These are phyloP conservation scores for Shiraia sp. DNA, from an alignment of 2,329 filamentous ascomycete genomes.

Conservation along the genomic window DNA sequence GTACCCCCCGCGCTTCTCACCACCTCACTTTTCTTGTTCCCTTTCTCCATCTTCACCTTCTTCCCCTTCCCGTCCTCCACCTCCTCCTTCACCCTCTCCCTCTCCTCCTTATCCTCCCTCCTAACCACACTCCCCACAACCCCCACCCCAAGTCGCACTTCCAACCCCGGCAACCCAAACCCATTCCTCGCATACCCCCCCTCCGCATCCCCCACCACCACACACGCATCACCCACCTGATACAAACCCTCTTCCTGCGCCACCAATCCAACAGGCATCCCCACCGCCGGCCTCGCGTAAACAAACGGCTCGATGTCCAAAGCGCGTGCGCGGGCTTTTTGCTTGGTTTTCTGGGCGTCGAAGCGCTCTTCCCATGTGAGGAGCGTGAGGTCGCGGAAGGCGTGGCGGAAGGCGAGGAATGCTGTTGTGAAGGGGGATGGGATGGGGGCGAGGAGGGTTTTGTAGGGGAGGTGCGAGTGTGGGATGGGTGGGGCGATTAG, in stretches of 20 bases:
- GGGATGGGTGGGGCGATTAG: constrained; percentile 9
- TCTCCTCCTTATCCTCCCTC: constrained; percentile 5
- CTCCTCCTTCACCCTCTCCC: constrained; percentile 2
- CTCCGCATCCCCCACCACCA: constrained; percentile 1
- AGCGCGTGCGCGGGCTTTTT: constrained; percentile 20
- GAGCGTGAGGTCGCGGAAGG: constrained; percentile 47
- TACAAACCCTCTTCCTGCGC: constrained; percentile 7
- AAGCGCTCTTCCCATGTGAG: constrained; percentile 49
- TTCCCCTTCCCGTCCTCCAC: neutral
- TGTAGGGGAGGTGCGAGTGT: constrained; percentile 15
- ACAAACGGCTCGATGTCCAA: constrained; percentile 31
- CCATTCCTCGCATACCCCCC: constrained; percentile 13
- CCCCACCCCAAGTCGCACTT: constrained; percentile 7
- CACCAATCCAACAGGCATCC: constrained; percentile 15
- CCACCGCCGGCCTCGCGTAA: constrained; percentile 22
- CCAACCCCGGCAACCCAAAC: constrained; percentile 13
- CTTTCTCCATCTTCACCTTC: neutral
- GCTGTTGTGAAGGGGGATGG: constrained; percentile 39
- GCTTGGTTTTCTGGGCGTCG: constrained; percentile 18
- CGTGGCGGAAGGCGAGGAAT: constrained; percentile 42
- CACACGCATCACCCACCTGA: constrained; percentile 4
- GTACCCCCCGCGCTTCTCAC: too few relatives aligned
- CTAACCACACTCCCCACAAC: constrained; percentile 7
- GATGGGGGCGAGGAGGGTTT: constrained; percentile 31
- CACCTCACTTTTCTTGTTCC: constrained; percentile 1